Evolutionary conservation across 306 rosid genomes (phyloP), one percentile per base, ranked within the genome.

Genomic region (Hippophae gyantsensis): DNA sequence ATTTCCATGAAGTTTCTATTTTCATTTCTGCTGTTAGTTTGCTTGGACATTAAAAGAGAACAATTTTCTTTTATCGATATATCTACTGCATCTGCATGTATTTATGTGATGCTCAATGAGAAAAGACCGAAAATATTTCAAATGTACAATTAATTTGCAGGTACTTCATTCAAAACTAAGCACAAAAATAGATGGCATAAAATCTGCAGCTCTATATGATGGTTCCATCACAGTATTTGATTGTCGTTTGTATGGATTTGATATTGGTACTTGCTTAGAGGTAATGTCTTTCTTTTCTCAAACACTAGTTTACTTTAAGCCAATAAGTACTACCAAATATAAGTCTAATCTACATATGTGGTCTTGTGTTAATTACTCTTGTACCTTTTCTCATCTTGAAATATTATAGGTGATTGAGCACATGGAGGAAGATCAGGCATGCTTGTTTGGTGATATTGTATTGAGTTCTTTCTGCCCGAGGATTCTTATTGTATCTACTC

Each of bases 181-280:
- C 66, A 41, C 72, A 63, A 84, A 65, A 57, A 64, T 73, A 47
- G 79, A 72, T 68, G 71, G 69, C 63, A 54, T 84, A 43, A 77
- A 82, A 64, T 88, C 96, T 54, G 76, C 78, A 60, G 42, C 79
- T 69, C 95, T 92, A 50, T 92, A 85, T 74, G 86, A 88, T 65
- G 99, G 96, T 68, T 92, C 99, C 43, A 84, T 92, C 63, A 85
- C 90, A 54, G 77, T 56, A 43, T 80, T 76, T 65, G 88, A 81
- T 74, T 70, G 93, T 43, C 71, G 92, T 72, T 66, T 86, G 74
- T 78, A 69, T 63, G 89, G 84, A 52, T 88, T 85, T 82, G 99
- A 92, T 66, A 88, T 86, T 48, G 96, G 90, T 67, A 92, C 96
- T 71, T 92, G 99, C 80, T 84, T 88, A 72, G 99, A 92, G 96